Evolutionary conservation across 345 rosid species (phyloP), one percentile per base, ranked within the genome.

Genomic region (Luvunga scandens): DNA sequence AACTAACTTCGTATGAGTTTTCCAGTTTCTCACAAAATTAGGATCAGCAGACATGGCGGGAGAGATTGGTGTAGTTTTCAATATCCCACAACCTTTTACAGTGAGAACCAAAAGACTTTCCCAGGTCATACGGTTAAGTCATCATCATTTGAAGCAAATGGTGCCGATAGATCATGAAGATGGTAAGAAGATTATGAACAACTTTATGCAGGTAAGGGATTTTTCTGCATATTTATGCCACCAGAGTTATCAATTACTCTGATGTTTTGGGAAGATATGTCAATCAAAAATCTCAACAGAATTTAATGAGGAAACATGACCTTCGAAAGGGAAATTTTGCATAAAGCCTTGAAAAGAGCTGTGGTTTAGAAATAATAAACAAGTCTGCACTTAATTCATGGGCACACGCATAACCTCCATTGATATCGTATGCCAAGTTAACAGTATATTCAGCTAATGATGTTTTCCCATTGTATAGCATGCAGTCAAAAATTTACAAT

Each of bases 51-150:
- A 89, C 33, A 83, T 96, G 90, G 92, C 89, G 63, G 99, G 99
- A 83, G 99, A 95, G 77, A 87, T 95, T 71, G 98, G 97, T 55
- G 99, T 95, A 60, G 64, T 93, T 24, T 93, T 95, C 87, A 95
- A 95, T 81, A 85, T 92, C 80, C 98, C 97, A 48, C 99, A 95
- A 79, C 99, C 98, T 50, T 90, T 85, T 78, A 86, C 87, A 19
- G 83, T 92, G 77, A 86, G 96, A 81, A 95, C 98, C 60, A 88
- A 85, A 69, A 85, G 92, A 81, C 97, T 95, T 68, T 93, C 97
- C 80, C 98, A 95, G 83, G 94, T 95, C 76, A 89, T 95, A 66
- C 80, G 94, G 78, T 87, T 95, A 34, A 87, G 97, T 82, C 97
- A 95, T 79, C 92, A 91, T 72, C 79, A 84, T 63, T 90, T 95